Evolutionary conservation across 108 stramenopile species (phyloP), one percentile per base, ranked within the genome.

Genomic region (Bacterosira constricta): DNA sequence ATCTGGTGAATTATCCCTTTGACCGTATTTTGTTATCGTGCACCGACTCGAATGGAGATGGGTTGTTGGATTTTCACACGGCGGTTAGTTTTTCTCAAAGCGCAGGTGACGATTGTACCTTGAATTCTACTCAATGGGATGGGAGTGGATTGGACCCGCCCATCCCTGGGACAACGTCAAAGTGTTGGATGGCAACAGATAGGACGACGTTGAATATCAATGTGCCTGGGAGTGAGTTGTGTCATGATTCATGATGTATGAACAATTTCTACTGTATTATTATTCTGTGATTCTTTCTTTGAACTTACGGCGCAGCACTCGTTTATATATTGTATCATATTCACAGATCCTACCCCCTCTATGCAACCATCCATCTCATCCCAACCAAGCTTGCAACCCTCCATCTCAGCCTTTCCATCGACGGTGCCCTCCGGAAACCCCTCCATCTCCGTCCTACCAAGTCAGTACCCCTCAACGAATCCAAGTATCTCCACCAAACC

Each of bases 11-110:
- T 18, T 39, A 66, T 66, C 37, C 36, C 9, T 37, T 46, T 21
- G 17, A 38, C 1, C 8, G 39, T 51, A 51, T 66, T 20, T n/a
- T 3, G 27, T 30, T 69, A 2, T 45, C 44, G 32, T 69, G 67
- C 27, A 23, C 21, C 44, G 67, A 69, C 45, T 57, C 11, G 9
- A 41, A 18, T 45, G 31, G 3, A 5, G 25, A 69, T 34, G 54
- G 55, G 38, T 31, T 57, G 37, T 30, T 69, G 31, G 67, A 69
- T 46, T 69, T 69, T 44, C 21, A 55, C 11, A 20, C 57, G 20
- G 67, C 67, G 0, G 44, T 45, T 27, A 25, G 42, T 9, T 69
- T 32, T 51, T 2, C 31, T 17, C 31, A 56, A 18, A 34, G 20
- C 2, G 29, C 2, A 8, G 41, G 29, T 34, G 18, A 25, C 12